These are phyloP conservation scores for Suaeda aralocaspica DNA, from an alignment of 148 eudicot species.

Conservation along the genomic window DNA sequence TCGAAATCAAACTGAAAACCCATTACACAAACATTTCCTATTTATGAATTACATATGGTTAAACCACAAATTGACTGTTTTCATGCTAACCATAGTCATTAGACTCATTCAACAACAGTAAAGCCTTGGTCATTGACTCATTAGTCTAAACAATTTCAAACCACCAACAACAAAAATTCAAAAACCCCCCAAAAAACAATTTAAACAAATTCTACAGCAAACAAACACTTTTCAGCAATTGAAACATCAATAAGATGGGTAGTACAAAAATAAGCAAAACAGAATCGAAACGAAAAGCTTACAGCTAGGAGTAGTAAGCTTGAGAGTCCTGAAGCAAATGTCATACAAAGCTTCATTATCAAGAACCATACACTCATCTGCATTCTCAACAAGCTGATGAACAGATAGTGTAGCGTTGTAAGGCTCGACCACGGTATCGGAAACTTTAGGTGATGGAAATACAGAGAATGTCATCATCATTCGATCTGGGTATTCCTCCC, in stretches of 20 bases:
- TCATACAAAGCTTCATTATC: constrained; percentile 80
- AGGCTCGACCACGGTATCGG: constrained; percentile 74
- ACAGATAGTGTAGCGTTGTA: constrained; percentile 72
- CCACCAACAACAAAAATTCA: background rate
- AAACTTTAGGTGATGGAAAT: constrained; percentile 73
- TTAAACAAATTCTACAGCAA: background rate
- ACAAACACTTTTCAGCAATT: background rate
- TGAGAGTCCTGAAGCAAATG: constrained; percentile 69
- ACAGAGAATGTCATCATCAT: constrained; percentile 82
- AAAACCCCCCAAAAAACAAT: background rate
- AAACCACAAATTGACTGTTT: too few relatives aligned
- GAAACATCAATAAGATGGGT: too few relatives aligned
- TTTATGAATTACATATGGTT: too few relatives aligned
- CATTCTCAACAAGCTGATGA: constrained; percentile 79
- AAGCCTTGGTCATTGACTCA: too few relatives aligned
- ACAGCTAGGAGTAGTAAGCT: constrained; percentile 84
- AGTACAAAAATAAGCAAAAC: too few relatives aligned
- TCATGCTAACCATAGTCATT: background rate
- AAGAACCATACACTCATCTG: constrained; percentile 86
- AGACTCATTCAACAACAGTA: too few relatives aligned
- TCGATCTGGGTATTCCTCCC: constrained; percentile 75
- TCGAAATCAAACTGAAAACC: background rate
- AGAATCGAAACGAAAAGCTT: constrained; percentile 26
- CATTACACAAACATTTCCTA: background rate
- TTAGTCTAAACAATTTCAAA: background rate